Conservation (phyloP, 2,329 filamentous ascomycete species). For the Rutstroemia sp. region DNA sequence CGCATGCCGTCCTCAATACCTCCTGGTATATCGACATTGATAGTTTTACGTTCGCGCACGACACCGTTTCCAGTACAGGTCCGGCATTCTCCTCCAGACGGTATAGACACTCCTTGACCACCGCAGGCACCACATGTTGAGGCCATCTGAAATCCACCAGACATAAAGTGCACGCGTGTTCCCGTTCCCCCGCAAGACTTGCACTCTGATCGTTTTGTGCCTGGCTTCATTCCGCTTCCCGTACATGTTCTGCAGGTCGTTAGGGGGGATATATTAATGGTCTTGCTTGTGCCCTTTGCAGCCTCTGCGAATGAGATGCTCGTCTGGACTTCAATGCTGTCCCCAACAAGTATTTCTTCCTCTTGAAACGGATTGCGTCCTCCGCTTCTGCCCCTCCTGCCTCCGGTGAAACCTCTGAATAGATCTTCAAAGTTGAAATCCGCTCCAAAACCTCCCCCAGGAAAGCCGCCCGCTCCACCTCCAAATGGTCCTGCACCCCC, state of each 20-base stretch:
- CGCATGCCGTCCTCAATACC: slow-evolving; percentile 97
- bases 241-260: slow-evolving; percentile 74
- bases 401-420: slow-evolving; percentile 68
- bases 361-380: slow-evolving; percentile 63
- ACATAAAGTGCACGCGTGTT: slow-evolving; percentile 78
- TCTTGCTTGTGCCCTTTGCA: slow-evolving; percentile 81
- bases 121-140: slow-evolving; percentile 78
- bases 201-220: slow-evolving; percentile 66
- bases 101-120: slow-evolving; percentile 69
- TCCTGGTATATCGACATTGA: slow-evolving; percentile 86
- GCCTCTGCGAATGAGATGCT: slow-evolving; percentile 95
- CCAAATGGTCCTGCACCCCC: slow-evolving; percentile 55
- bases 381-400: slow-evolving; percentile 38
- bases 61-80: slow-evolving; percentile 79
- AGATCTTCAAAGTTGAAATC: slow-evolving; percentile 96
- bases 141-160: slow-evolving; percentile 93
- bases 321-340: slow-evolving; percentile 91
- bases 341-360: slow-evolving; percentile 77
- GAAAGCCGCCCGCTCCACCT: slow-evolving; percentile 45
- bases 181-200: slow-evolving; percentile 80
- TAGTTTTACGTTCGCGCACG: slow-evolving; percentile 71
- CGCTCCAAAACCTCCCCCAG: slow-evolving; percentile 58
- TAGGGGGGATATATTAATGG: slow-evolving; percentile 79
- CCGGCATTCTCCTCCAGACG: slow-evolving; percentile 72
- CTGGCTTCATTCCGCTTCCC: slow-evolving; percentile 78